phyloP scores from a whole-genome alignment of 345 rosid species.

The Melaleuca alternifolia region DNA sequence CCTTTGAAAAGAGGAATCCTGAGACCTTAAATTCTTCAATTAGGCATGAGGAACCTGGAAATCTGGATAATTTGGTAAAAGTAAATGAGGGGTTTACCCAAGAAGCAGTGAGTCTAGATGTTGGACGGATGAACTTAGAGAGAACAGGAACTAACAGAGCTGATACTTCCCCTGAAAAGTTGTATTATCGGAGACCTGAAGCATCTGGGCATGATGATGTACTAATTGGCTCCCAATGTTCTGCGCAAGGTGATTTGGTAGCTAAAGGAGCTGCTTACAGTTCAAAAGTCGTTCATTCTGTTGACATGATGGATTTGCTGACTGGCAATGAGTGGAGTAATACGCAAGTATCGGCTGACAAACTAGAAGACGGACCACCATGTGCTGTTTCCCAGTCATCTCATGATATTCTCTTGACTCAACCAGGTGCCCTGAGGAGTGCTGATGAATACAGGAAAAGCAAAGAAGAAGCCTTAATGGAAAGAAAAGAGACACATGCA shows the following conservation, averaged over 20 bases:
- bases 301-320: slow-evolving; percentile 30
- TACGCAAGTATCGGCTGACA: slow-evolving; percentile 15
- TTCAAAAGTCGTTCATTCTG: slow-evolving; percentile 11
- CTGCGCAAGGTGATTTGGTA: background rate
- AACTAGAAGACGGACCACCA: slow-evolving; percentile 11
- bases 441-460: background rate
- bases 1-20: slow-evolving; percentile 2
- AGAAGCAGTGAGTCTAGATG: slow-evolving; percentile 1
- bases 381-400: slow-evolving; percentile 1
- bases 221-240: background rate
- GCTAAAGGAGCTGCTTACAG: slow-evolving; percentile 3
- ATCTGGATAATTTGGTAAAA: slow-evolving; percentile 1
- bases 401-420: background rate
- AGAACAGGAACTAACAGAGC: background rate
- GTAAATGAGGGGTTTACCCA: background rate
- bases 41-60: slow-evolving; percentile 2
- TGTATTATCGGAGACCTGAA: background rate
- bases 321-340: slow-evolving; percentile 26
- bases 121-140: slow-evolving; percentile 10
- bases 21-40: slow-evolving; percentile 2
- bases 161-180: background rate
- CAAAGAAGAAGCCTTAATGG: background rate
- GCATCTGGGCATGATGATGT: background rate
- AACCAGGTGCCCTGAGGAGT: background rate
- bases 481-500: background rate